Evolutionary conservation across 306 rosid genomes (phyloP), one percentile per base, ranked within the genome.

Genomic region (Corylus americana): DNA sequence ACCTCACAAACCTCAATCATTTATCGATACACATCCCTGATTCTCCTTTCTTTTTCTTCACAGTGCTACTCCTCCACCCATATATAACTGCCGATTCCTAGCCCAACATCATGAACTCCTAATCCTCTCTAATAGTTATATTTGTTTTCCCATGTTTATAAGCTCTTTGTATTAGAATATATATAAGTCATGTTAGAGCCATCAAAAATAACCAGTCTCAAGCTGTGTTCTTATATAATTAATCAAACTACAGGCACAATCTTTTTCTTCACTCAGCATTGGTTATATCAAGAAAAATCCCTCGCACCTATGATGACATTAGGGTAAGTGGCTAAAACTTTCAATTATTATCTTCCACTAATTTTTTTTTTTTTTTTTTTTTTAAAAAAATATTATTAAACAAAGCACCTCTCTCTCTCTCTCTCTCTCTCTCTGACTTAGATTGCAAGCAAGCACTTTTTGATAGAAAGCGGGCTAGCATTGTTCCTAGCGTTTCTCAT

Each of bases 231-330:
- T 39, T 22, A 39, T 67, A 8, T 7, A 13, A 64, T 64, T 7
- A 13, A 64, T 64, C 27, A 17, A 67, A 67, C 27, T 76, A 47
- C 79, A 76, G 79, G 44, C 79, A 76, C 73, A 76, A 76, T 76
- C 73, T 76, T 49, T 63, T 76, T 53, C 79, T 76, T 11, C 79
- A 76, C 50, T 76, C 79, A 17, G 79, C 73, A 29, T 29, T 76
- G 59, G 79, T 76, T 18, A 29, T 76, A 47, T 76, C 79, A 5
- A 76, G 79, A 20, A 49, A 76, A 64, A 14, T 76, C 49, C 25
- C 79, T 31, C 79, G 63, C 61, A 7, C 79, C 18, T 29, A 12
- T 29, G 73, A 76, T 27, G 79, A 49, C 59, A 64, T 76, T 47
- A 64, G 27, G 73, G 79, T 63, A 48, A 22, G 48, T 18, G 4